Evolutionary conservation across 805 yeast genomes (phyloP).

Genomic region (Jamesozyma gamospora): DNA sequence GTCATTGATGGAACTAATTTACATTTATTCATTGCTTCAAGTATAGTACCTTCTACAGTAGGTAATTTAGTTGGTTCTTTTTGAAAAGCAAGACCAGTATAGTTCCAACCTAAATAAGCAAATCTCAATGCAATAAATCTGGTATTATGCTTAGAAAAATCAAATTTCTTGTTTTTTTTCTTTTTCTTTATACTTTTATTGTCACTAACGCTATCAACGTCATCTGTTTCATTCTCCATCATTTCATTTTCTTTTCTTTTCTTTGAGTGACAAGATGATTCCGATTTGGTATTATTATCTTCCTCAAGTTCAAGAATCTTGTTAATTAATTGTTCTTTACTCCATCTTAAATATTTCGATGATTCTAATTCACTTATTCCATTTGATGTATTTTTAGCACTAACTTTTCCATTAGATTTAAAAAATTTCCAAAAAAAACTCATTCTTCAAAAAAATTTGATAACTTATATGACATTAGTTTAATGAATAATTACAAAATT

Average conservation of each 20-base stretch:
- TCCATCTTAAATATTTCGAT: conserved; percentile 47
- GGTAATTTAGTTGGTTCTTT: conserved; percentile 66
- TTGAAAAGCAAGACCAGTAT: conserved; percentile 83
- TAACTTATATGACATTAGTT: neutral
- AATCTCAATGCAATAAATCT: conserved; percentile 73
- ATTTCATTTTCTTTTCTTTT: conserved; percentile 2
- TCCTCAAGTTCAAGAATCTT: conserved; percentile 48
- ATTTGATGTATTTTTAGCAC: neutral
- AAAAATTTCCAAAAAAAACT: conserved; percentile 11
- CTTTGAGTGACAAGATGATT: neutral
- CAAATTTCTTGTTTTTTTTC: conserved; percentile 41
- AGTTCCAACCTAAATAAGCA: conserved; percentile 90
- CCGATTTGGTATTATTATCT: conserved; percentile 1
- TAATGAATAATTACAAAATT: neutral
- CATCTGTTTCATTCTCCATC: neutral
- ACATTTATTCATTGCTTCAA: conserved; percentile 61
- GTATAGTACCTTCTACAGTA: conserved; percentile 71
- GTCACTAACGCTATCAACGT: neutral
- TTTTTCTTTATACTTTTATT: conserved; percentile 19
- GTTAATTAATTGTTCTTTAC: conserved; percentile 51
- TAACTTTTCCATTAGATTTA: conserved; percentile 5
- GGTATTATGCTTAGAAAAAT: conserved; percentile 50
- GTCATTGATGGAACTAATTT: conserved; percentile 52
- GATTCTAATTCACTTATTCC: conserved; percentile 4
- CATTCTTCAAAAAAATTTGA: too few relatives aligned